Percentiles rank a stretch among this genome's conserved stretches.
Evolutionary conservation across 371 early-diverging fungal genomes (phyloP).

Genomic region (Rhizopus arrhizus): DNA sequence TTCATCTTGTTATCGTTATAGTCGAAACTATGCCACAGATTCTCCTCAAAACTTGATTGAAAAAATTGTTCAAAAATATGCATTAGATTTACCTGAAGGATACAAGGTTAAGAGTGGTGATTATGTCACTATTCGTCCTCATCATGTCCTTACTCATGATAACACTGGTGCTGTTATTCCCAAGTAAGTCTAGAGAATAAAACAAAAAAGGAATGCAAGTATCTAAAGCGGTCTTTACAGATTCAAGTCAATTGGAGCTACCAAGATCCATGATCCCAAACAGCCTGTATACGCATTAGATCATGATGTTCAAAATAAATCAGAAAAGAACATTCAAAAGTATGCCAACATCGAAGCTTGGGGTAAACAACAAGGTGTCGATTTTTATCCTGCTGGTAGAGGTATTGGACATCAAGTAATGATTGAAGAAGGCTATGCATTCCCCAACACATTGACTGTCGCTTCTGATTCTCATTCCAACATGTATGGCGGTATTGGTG

Average conservation of each 20-base stretch:
- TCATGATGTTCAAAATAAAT: slow-evolving; percentile 95
- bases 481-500: slow-evolving; percentile 96
- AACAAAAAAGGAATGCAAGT: background rate
- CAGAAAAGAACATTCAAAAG: slow-evolving; percentile 85
- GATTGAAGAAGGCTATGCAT: slow-evolving; percentile 95
- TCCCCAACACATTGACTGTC: slow-evolving; percentile 89
- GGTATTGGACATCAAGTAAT: slow-evolving; percentile 97
- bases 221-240: slow-evolving; percentile 37
- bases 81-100: slow-evolving; percentile 70
- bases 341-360: slow-evolving; percentile 83
- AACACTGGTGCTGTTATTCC: slow-evolving; percentile 93
- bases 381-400: slow-evolving; percentile 93
- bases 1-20: slow-evolving; percentile 9
- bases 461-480: slow-evolving; percentile 98
- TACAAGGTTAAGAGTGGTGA: slow-evolving; percentile 83
- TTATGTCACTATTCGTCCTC: slow-evolving; percentile 90
- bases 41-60: slow-evolving; percentile 86
- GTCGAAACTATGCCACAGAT: slow-evolving; percentile 29
- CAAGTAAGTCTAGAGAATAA: slow-evolving; percentile 59
- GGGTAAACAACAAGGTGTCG: slow-evolving; percentile 80
- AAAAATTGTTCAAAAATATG: slow-evolving; percentile 90
- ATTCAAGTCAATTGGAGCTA: slow-evolving; percentile 88
- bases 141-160: slow-evolving; percentile 94
- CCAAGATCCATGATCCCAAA: slow-evolving; percentile 71
- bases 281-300: slow-evolving; percentile 95